Conservation (phyloP, 179 eudicot genomes). For the Sideroxylon spinosum region DNA sequence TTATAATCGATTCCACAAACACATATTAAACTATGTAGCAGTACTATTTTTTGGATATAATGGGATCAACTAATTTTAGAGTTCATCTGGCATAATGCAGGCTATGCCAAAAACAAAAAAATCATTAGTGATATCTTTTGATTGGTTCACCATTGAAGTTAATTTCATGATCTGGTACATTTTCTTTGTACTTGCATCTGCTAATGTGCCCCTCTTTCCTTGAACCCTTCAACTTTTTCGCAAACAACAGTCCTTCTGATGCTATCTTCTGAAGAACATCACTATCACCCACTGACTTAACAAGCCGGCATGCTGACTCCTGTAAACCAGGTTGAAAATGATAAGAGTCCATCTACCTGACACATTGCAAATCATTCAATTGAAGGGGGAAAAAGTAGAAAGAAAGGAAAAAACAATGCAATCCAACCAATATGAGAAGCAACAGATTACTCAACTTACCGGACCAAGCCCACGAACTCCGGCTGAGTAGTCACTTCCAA, state of each 20-base stretch:
- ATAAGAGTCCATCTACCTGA: constrained; percentile 7
- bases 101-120: not conserved
- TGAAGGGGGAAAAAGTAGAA: not conserved
- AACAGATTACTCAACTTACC: constrained; percentile 37
- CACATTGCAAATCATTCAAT: constrained; percentile 6
- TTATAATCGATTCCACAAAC: not conserved
- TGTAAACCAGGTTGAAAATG: constrained; percentile 23
- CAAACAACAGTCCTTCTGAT: constrained; percentile 56
- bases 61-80: not conserved
- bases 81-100: not conserved
- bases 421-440: not conserved
- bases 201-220: constrained; percentile 41
- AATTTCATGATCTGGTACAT: constrained; percentile 25
- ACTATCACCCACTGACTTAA: constrained; percentile 60
- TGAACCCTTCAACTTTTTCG: constrained; percentile 46
- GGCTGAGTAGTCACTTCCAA: constrained; percentile 84
- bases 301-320: constrained; percentile 79
- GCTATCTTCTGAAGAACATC: constrained; percentile 52
- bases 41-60: not conserved
- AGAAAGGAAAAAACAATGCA: not conserved
- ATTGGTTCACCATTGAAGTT: constrained; percentile 38
- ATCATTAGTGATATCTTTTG: not conserved
- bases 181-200: constrained; percentile 46
- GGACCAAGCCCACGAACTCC: constrained; percentile 87
- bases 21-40: not conserved